A percentile compares a stretch with the other conserved stretches of the same genome.
Conservation (phyloP, 1,284 basidiomycete genomes). For the Papiliotrema laurentii region DNA sequence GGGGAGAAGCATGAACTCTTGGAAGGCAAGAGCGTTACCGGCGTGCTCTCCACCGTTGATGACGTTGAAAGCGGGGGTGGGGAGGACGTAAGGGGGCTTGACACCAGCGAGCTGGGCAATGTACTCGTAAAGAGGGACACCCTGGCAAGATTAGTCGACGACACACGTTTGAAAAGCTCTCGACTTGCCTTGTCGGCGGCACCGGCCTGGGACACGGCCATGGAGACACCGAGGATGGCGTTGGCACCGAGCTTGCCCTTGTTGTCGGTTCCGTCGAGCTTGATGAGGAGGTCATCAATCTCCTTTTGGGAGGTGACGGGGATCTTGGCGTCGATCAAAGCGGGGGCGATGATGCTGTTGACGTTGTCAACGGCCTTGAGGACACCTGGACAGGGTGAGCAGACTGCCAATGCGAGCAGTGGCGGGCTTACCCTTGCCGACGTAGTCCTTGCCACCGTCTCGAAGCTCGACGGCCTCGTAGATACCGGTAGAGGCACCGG, state of each 20-base stretch:
- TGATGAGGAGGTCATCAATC: conserved; percentile 97
- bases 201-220: conserved; percentile 89
- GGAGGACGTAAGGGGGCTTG: conserved; percentile 87
- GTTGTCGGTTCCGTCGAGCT: conserved; percentile 95
- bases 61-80: conserved; percentile 93
- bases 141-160: conserved; percentile 49
- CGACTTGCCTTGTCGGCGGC: conserved; percentile 70
- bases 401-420: not conserved
- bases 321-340: conserved; percentile 79
- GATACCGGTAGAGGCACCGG: conserved; percentile 95
- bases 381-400: conserved; percentile 64
- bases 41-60: conserved; percentile 99
- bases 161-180: not conserved
- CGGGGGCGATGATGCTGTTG: conserved; percentile 86
- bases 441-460: conserved; percentile 91
- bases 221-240: conserved; percentile 98
- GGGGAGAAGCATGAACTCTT: conserved; percentile 99
- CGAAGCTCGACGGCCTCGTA: conserved; percentile 99
- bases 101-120: conserved; percentile 92
- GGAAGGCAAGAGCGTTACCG: conserved; percentile 98
- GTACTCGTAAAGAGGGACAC: conserved; percentile 93
- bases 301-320: conserved; percentile 90
- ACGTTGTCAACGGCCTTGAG: conserved; percentile 91
- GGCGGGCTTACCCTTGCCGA: conserved; percentile 79
- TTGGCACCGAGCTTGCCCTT: conserved; percentile 99